Evolutionary conservation across 2,329 filamentous ascomycete species (phyloP), one percentile per base, ranked within the genome.

Genomic region (Fusarium tricinctum): DNA sequence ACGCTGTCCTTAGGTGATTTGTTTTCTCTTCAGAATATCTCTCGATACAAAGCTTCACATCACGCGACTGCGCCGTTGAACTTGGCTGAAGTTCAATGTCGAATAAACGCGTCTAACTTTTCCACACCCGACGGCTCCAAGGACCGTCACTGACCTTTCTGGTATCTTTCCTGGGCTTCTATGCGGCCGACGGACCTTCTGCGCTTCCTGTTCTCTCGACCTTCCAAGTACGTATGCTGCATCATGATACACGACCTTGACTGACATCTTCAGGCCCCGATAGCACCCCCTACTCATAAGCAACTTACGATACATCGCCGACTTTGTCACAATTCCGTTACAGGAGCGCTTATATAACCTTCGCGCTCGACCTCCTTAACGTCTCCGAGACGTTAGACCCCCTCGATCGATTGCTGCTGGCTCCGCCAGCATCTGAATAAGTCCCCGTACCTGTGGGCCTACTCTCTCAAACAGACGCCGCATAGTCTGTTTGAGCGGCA

Each of bases 401-500:
- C 77, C 69, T 70, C 71, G 59, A 71, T 79, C 72, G 75, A 86
- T 86, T 92, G 88, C 86, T 89, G 91, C 92, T 94, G 92, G 92
- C 92, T 91, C 88, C 88, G 92, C 93, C 92, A 95, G 91, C 92
- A 88, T 87, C 85, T 81, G 81, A 64, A 77, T 74, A 76, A 81
- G 81, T 80, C 84, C 86, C 86, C 84, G 70, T 81, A 87, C 86
- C 87, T 89, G 91, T 96, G 93, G 93, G 93, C 92, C 93, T 96
- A 94, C 93, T 96, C 92, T 94, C 92, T 94, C 92, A 92, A 89
- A 88, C 93, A 92, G 86, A 92, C 92, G 86, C 91, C 89, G 89
- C 91, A 93, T 91, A 88, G 91, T 94, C 94, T 93, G 92, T 95
- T 93, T 97, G 93, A 89, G 93, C 87, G 89, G 92, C 90, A 97